A percentile compares a stretch with the other conserved stretches of the same genome.
phyloP scores from a whole-genome alignment of 495 filamentous ascomycete species.

The Amniculicola lignicola region DNA sequence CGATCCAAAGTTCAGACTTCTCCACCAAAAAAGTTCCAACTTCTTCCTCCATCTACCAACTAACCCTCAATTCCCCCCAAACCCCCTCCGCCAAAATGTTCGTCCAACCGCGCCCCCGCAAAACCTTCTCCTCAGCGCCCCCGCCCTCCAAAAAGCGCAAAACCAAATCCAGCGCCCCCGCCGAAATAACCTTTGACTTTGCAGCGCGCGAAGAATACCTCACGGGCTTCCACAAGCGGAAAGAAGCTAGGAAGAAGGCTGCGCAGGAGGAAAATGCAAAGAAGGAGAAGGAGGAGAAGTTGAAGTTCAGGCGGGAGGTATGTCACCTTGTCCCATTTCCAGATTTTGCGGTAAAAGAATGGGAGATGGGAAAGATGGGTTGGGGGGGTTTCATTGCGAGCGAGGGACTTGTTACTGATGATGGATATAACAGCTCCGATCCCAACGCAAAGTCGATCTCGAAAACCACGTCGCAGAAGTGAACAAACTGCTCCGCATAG shows the following conservation, averaged over 20 bases:
- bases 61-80: too few species aligned
- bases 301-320: slow-evolving; percentile 70
- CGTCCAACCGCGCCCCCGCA: too few species aligned
- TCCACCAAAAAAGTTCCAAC: too few species aligned
- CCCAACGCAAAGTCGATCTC: slow-evolving; percentile 73
- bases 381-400: too few species aligned
- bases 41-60: too few species aligned
- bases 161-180: slow-evolving; percentile 43
- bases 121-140: too few species aligned
- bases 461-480: slow-evolving; percentile 74
- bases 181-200: slow-evolving; percentile 81
- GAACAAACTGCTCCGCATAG: slow-evolving; percentile 53
- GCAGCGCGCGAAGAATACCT: slow-evolving; percentile 77
- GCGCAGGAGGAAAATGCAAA: slow-evolving; percentile 74
- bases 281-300: slow-evolving; percentile 69
- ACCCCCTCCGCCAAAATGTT: too few species aligned
- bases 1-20: too few species aligned
- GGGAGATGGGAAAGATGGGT: not conserved
- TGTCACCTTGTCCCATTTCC: slow-evolving; percentile 2
- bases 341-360: not conserved
- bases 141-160: slow-evolving; percentile 28
- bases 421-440: slow-evolving; percentile 59
- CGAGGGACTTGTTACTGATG: too few species aligned
- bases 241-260: slow-evolving; percentile 73
- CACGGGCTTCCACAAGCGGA: slow-evolving; percentile 95